phyloP scores from a whole-genome alignment of 768 basidiomycete species.

The Collybia nuda region DNA sequence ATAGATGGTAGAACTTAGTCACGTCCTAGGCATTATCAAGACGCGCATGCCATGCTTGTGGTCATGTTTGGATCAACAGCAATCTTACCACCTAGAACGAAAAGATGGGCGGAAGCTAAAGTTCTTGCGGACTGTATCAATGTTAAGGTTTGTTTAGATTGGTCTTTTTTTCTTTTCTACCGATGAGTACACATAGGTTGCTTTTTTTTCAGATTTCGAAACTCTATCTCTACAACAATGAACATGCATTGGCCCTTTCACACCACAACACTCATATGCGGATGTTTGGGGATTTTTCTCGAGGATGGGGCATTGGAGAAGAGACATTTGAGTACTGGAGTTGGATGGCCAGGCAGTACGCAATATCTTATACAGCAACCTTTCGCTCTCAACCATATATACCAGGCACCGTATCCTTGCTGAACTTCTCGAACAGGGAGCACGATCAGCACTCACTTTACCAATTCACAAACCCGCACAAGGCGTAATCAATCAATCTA shows the following conservation, averaged over 20 bases:
- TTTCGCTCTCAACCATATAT: not conserved
- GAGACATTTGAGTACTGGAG: slow-evolving; percentile 98
- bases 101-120: slow-evolving; percentile 98
- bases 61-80: slow-evolving; percentile 90
- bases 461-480: slow-evolving; percentile 54
- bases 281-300: slow-evolving; percentile 81
- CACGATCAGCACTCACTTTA: slow-evolving; percentile 57
- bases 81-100: slow-evolving; percentile 87
- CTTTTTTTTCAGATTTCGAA: slow-evolving; percentile 68
- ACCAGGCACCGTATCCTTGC: slow-evolving; percentile 84
- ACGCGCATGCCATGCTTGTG: slow-evolving; percentile 80
- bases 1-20: slow-evolving; percentile 9
- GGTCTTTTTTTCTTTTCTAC: not conserved
- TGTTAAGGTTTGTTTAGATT: slow-evolving; percentile 61
- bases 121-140: slow-evolving; percentile 94
- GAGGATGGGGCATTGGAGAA: slow-evolving; percentile 94
- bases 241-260: slow-evolving; percentile 75
- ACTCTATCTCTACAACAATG: slow-evolving; percentile 88
- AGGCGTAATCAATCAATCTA: slow-evolving; percentile 20
- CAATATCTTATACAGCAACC: slow-evolving; percentile 9
- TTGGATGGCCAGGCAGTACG: slow-evolving; percentile 91
- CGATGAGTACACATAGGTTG: not conserved
- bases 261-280: slow-evolving; percentile 86
- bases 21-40: slow-evolving; percentile 81
- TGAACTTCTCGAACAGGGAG: slow-evolving; percentile 86